Conservation (phyloP, 1,139 yeast species). For the Diutina neorugosa region DNA sequence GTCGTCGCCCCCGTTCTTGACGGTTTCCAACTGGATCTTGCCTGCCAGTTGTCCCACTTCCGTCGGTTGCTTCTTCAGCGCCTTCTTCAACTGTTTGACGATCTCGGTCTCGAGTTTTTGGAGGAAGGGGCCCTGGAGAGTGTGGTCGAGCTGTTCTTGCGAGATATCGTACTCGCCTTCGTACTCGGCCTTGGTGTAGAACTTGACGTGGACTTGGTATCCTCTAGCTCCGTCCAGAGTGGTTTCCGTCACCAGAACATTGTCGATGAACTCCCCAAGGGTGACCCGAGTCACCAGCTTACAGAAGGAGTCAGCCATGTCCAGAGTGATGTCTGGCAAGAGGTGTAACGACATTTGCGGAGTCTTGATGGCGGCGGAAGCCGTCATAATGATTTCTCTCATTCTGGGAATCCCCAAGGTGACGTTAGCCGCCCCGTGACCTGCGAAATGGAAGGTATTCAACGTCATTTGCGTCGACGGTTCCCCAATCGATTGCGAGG, state of each 20-base stretch:
- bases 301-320: slow-evolving; percentile 86
- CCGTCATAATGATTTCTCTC: slow-evolving; percentile 99
- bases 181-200: slow-evolving; percentile 71
- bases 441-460: slow-evolving; percentile 99
- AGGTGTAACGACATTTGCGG: slow-evolving; percentile 97
- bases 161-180: slow-evolving; percentile 80
- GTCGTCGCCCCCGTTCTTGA: slow-evolving; percentile 15
- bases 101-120: slow-evolving; percentile 60
- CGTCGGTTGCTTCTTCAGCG: slow-evolving; percentile 45
- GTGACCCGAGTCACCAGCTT: slow-evolving; percentile 78
- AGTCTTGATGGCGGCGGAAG: slow-evolving; percentile 86
- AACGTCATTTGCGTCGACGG: slow-evolving; percentile 99
- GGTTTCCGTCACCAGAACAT: slow-evolving; percentile 79
- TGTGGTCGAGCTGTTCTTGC: slow-evolving; percentile 64
- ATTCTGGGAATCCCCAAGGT: slow-evolving; percentile 99
- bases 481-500: slow-evolving; percentile 97
- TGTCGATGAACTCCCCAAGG: slow-evolving; percentile 81
- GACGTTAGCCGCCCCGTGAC: slow-evolving; percentile 99
- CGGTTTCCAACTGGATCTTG: slow-evolving; percentile 11
- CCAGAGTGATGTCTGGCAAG: slow-evolving; percentile 65
- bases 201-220: slow-evolving; percentile 60
- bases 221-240: slow-evolving; percentile 55
- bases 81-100: slow-evolving; percentile 70
- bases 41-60: slow-evolving; percentile 19
- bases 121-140: slow-evolving; percentile 56